Evolutionary conservation across 2,329 filamentous ascomycete species (phyloP), one percentile per base, ranked within the genome.

Genomic region (Trichoderma sp.): DNA sequence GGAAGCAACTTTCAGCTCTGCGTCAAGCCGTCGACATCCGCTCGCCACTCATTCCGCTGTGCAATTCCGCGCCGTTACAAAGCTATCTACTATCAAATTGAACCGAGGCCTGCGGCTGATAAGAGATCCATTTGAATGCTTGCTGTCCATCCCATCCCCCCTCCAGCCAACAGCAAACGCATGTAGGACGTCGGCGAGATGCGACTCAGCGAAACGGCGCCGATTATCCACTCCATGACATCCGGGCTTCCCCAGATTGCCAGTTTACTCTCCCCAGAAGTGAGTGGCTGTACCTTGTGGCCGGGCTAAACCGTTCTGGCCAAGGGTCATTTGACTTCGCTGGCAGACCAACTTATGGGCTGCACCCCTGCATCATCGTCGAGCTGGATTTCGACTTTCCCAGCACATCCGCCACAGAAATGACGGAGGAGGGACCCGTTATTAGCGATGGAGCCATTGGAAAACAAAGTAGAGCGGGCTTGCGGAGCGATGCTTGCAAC

Each of bases 171-270:
- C 47, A 4, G 20, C 28, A 23, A 32, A 23, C 65, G 39, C 4
- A 26, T 26, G 26, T 59, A 68, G 55, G 55, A 68, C 17, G 23
- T 61, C 66, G 66, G 66, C 66, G 66, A 68, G 66, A 20, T 68
- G 66, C 66, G 66, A 36, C 32, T 9, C 15, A 57, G 47, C 63
- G 32, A 66, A 55, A 9, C 34, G 39, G 26, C 47, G 13, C 6
- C 28, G 28, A 30, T 30, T 23, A 50, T 50, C 62, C 50, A 67
- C 64, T 32, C 30, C 28, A 20, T 32, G n/a, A 32, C 23, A 68
- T 20, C 53, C 55, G 55, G 28, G 17, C 43, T 68, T 68, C 66
- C 66, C 66, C 66, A 47, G 66, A 61, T 68, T 68, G 36, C 36
- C n/a, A 53, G 20, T 50, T 50, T 12, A 7, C 17, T 26, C 5